These are phyloP conservation scores for Rubia tinctorum DNA, from an alignment of 305 asterid genomes.

Conservation along the genomic window DNA sequence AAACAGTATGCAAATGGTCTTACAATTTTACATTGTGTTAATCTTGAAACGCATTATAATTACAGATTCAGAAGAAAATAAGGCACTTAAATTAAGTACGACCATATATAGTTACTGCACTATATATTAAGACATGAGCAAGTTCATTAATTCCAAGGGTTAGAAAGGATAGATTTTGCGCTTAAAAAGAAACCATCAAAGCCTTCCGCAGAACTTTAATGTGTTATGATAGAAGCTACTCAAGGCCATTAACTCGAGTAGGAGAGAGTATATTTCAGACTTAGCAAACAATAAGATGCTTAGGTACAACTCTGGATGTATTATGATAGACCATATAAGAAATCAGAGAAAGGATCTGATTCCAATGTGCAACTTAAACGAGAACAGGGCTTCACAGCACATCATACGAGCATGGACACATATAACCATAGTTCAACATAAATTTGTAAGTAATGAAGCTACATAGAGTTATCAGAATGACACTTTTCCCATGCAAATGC, in stretches of 20 bases:
- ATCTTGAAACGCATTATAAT: not conserved
- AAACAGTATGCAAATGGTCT: not conserved
- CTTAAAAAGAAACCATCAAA: not conserved
- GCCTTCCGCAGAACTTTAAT: not conserved
- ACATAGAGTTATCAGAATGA: no score
- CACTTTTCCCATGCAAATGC: not conserved
- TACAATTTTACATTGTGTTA: no score
- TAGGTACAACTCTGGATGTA: not conserved
- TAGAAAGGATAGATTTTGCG: not conserved
- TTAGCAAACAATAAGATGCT: not conserved
- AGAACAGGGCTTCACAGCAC: not conserved
- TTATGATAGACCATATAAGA: not conserved
- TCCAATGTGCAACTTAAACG: not conserved
- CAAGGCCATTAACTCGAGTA: not conserved
- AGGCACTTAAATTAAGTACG: not conserved
- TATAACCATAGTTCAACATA: not conserved
- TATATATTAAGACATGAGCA: not conserved
- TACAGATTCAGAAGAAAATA: not conserved
- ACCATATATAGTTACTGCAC: not conserved
- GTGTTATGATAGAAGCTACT: not conserved
- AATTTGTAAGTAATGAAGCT: not conserved
- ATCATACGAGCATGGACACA: not conserved
- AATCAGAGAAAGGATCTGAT: not conserved
- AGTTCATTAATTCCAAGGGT: not conserved
- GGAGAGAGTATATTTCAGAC: not conserved